Evolutionary conservation across 352 stramenopile species (phyloP).

Genomic region (Globisporangium yorkense): DNA sequence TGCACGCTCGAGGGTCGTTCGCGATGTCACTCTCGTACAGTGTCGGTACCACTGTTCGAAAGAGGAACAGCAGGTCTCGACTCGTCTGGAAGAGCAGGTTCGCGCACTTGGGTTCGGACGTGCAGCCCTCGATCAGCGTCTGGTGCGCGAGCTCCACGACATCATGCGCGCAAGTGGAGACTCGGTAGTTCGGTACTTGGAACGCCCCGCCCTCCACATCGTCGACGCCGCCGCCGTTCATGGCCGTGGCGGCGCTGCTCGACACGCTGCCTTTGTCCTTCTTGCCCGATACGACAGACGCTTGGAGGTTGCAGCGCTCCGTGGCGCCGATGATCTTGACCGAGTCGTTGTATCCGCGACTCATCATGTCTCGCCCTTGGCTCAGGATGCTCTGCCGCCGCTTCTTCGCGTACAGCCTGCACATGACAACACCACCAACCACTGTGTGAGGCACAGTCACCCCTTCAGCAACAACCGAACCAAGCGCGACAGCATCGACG

Average conservation of each 20-base stretch:
- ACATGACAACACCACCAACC: background rate
- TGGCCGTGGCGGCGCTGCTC: slow-evolving; percentile 6
- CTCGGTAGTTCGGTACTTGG: slow-evolving; percentile 54
- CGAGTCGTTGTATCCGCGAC: slow-evolving; percentile 53
- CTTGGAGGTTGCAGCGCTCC: slow-evolving; percentile 51
- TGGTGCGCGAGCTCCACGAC: slow-evolving; percentile 60
- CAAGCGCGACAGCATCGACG: background rate
- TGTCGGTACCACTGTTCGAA: slow-evolving; percentile 57
- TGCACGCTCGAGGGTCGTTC: slow-evolving; percentile 55
- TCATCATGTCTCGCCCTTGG: slow-evolving; percentile 45
- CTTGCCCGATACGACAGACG: slow-evolving; percentile 26
- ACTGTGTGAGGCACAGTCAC: background rate
- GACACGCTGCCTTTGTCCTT: slow-evolving; percentile 21
- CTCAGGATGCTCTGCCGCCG: slow-evolving; percentile 53
- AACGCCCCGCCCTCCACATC: slow-evolving; percentile 53
- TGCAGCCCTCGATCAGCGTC: slow-evolving; percentile 59
- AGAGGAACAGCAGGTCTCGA: slow-evolving; percentile 70
- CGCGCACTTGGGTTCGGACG: slow-evolving; percentile 27
- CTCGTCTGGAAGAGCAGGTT: slow-evolving; percentile 76
- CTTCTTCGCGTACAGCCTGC: slow-evolving; percentile 67
- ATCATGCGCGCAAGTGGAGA: slow-evolving; percentile 49
- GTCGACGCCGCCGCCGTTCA: slow-evolving; percentile 7
- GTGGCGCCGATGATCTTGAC: slow-evolving; percentile 41
- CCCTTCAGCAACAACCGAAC: background rate
- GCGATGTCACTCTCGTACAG: slow-evolving; percentile 61